Conservation (phyloP, 2,329 filamentous ascomycete genomes). For the Talaromyces sp. region DNA sequence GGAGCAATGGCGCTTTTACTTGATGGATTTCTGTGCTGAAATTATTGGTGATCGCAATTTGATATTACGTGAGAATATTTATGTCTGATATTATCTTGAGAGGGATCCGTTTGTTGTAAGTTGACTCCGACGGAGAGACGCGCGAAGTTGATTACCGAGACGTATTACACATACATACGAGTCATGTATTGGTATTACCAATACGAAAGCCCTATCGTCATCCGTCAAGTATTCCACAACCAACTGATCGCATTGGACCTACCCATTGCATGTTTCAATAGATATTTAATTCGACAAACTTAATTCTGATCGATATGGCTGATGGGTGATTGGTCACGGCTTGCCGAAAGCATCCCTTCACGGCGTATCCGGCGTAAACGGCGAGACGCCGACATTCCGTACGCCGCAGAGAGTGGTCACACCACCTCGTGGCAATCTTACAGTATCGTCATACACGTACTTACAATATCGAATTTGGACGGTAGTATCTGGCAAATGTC, state of each 20-base stretch:
- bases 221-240: not conserved
- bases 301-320: not conserved
- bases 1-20: not conserved
- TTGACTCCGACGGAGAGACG: not conserved
- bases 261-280: not conserved
- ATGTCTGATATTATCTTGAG: not conserved
- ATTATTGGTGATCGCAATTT: not conserved
- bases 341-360: constrained; percentile 2
- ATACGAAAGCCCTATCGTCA: not conserved
- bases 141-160: not conserved
- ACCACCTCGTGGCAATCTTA: constrained; percentile 4
- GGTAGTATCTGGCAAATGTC: constrained; percentile 8
- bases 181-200: not conserved
- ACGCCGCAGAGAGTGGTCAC: not conserved
- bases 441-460: not conserved
- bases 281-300: not conserved
- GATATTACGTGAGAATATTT: not conserved
- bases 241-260: not conserved
- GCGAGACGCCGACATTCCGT: not conserved
- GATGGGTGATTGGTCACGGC: not conserved
- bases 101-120: not conserved
- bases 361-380: constrained; percentile 7
- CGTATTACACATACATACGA: not conserved
- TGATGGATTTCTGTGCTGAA: not conserved
- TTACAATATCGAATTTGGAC: not conserved